phyloP scores from a whole-genome alignment of 2,329 filamentous ascomycete genomes.

The Stagonosporopsis rhizophila region DNA sequence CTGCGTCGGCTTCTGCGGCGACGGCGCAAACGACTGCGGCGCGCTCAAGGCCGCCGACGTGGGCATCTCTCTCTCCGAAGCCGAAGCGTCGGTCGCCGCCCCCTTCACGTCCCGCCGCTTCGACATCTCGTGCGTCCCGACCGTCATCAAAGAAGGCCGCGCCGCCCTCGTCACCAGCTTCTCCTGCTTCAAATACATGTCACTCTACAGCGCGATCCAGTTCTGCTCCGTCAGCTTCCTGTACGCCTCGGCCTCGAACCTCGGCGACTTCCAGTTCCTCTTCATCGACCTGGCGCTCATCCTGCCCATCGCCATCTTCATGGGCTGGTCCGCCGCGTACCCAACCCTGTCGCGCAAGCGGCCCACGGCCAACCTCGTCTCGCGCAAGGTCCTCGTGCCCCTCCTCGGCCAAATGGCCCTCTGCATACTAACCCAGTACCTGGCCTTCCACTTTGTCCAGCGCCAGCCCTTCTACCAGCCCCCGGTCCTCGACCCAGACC shows the following conservation, averaged over 20 bases:
- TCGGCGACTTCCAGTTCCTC: conserved; percentile 97
- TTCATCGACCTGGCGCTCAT: conserved; percentile 95
- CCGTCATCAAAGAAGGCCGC: conserved; percentile 91
- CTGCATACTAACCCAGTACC: conserved; percentile 77
- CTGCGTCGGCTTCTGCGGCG: conserved; percentile 93
- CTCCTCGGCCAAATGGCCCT: conserved; percentile 87
- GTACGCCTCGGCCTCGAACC: conserved; percentile 89
- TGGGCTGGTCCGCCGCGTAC: conserved; percentile 95
- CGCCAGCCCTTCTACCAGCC: conserved; percentile 84
- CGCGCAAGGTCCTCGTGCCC: conserved; percentile 87
- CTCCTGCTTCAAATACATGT: conserved; percentile 99
- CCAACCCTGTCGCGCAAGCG: conserved; percentile 79
- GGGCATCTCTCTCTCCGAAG: conserved; percentile 94
- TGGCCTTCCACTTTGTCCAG: conserved; percentile 76
- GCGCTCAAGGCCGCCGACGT: conserved; percentile 97
- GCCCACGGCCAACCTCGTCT: conserved; percentile 90
- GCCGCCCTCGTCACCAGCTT: conserved; percentile 98
- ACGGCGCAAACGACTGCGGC: conserved; percentile 97
- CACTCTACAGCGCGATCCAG: conserved; percentile 97
- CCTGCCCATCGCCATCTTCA: conserved; percentile 95
- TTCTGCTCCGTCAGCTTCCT: conserved; percentile 97
- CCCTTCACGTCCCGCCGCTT: conserved; percentile 96
- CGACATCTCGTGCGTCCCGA: conserved; percentile 93
- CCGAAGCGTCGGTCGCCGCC: conserved; percentile 96
- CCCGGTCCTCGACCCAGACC: conserved; percentile 76